Evolutionary conservation across 2,329 filamentous ascomycete genomes (phyloP).

Genomic region (Colletotrichum liaoningense): DNA sequence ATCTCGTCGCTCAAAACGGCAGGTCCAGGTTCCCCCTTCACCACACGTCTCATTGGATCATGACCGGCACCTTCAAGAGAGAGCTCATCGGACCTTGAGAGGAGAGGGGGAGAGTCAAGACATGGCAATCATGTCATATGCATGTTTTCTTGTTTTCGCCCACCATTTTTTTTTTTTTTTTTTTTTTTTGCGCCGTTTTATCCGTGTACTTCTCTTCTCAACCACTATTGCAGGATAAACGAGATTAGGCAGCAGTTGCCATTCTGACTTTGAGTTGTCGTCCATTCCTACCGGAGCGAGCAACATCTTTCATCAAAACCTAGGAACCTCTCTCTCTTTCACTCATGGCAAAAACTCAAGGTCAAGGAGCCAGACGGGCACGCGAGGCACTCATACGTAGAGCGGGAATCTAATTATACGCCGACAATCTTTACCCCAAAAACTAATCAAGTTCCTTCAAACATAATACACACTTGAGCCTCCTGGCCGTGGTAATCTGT

Average conservation of each 20-base stretch:
- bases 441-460: conserved; percentile 8
- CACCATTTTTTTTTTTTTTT: too few species aligned
- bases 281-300: too few species aligned
- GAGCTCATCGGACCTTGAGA: background rate
- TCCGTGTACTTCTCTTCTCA: too few species aligned
- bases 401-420: background rate
- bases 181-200: too few species aligned
- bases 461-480: background rate
- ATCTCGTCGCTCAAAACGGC: background rate
- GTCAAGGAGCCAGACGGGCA: background rate
- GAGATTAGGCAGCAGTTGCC: too few species aligned
- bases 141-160: too few species aligned
- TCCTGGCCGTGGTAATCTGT: background rate
- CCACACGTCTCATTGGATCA: background rate
- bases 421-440: conserved; percentile 13
- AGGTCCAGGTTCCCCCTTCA: background rate
- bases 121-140: background rate
- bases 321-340: too few species aligned
- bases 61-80: background rate
- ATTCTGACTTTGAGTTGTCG: too few species aligned
- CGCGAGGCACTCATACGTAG: background rate
- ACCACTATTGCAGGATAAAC: too few species aligned
- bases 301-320: too few species aligned
- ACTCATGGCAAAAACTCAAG: background rate
- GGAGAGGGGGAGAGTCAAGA: too few species aligned